These are phyloP conservation scores for Kwoniella sp. DNA, from an alignment of 768 basidiomycete genomes.

Conservation along the genomic window DNA sequence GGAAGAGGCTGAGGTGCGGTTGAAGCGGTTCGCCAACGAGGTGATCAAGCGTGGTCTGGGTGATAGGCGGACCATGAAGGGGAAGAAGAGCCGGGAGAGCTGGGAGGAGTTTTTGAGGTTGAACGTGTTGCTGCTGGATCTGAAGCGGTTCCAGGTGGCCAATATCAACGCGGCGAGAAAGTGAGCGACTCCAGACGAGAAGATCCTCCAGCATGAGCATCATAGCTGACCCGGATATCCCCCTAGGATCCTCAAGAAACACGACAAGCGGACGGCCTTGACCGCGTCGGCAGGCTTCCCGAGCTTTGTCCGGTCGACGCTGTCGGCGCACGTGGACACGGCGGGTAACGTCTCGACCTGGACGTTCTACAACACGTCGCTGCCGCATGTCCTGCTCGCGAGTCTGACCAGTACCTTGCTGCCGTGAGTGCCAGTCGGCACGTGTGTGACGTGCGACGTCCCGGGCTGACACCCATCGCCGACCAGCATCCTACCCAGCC, in stretches of 20 bases:
- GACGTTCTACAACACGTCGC: slow-evolving; percentile 51
- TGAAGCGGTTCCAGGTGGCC: slow-evolving; percentile 81
- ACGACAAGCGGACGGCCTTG: slow-evolving; percentile 80
- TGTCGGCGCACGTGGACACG: slow-evolving; percentile 33
- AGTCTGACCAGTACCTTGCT: slow-evolving; percentile 76
- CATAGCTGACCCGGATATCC: not conserved
- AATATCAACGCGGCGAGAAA: slow-evolving; percentile 87
- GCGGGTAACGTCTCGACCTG: slow-evolving; percentile 47
- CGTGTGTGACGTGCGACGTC: not conserved
- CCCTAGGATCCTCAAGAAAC: slow-evolving; percentile 67
- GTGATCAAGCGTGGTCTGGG: slow-evolving; percentile 60
- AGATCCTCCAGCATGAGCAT: not conserved
- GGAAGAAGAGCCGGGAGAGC: slow-evolving; percentile 59
- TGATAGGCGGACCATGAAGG: slow-evolving; percentile 58
- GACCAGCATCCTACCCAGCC: slow-evolving; percentile 39
- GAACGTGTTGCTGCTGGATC: slow-evolving; percentile 71
- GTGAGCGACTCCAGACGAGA: slow-evolving; percentile 29
- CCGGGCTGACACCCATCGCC: not conserved
- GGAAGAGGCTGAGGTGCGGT: slow-evolving; percentile 65
- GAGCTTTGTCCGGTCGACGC: slow-evolving; percentile 47
- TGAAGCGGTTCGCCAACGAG: slow-evolving; percentile 62
- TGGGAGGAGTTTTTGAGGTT: slow-evolving; percentile 69
- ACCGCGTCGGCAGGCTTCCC: slow-evolving; percentile 57
- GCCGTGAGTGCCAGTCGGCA: slow-evolving; percentile 51
- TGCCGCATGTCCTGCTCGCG: slow-evolving; percentile 68